These are phyloP conservation scores for Verticillium nonalfalfae DNA, from an alignment of 2,329 filamentous ascomycete species.

Conservation along the genomic window DNA sequence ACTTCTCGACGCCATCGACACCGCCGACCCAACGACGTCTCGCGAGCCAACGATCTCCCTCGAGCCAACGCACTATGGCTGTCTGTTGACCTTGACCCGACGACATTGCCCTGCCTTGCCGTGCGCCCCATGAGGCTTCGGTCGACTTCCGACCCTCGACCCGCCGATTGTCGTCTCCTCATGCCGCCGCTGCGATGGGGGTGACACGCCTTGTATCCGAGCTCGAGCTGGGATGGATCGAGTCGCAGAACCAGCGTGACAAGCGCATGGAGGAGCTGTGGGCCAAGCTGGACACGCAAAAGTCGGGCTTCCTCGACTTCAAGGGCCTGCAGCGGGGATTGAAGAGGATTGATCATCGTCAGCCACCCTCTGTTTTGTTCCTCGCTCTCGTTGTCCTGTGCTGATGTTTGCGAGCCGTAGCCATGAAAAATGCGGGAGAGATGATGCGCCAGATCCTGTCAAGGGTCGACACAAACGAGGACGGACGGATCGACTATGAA, in stretches of 20 bases:
- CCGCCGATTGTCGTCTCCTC: constrained; percentile 1
- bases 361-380: constrained; percentile 15
- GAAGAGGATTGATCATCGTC: constrained; percentile 86
- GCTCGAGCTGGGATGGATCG: constrained; percentile 60
- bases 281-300: constrained; percentile 70
- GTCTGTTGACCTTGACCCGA: not conserved
- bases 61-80: not conserved
- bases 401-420: constrained; percentile 23
- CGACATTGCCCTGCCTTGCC: not conserved
- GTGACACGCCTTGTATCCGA: constrained; percentile 44
- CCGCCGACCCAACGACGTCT: too few relatives aligned
- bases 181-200: constrained; percentile 27
- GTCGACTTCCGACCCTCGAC: constrained; percentile 22
- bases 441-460: constrained; percentile 76
- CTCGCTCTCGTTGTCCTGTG: not conserved
- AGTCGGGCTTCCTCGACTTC: constrained; percentile 75
- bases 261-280: constrained; percentile 78
- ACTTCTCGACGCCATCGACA: too few relatives aligned
- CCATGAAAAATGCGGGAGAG: constrained; percentile 83
- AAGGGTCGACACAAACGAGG: constrained; percentile 77
- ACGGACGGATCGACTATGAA: constrained; percentile 86
- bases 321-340: constrained; percentile 79
- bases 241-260: constrained; percentile 74
- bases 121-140: constrained; percentile 11
- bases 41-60: not conserved